Evolutionary conservation across 345 rosid genomes (phyloP).

Genomic region (Leavenworthia alabamica): DNA sequence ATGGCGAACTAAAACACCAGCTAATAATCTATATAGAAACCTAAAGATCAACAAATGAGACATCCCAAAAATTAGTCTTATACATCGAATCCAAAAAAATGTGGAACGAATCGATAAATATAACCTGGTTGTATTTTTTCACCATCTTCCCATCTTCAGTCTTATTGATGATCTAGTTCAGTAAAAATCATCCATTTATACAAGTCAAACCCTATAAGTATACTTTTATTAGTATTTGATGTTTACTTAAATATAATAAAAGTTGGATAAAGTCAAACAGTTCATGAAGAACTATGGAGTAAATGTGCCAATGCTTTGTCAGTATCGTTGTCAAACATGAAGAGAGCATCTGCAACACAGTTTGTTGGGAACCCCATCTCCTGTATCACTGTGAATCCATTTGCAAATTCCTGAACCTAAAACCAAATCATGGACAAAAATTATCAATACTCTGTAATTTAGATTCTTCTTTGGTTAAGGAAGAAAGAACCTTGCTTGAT

Average conservation of each 20-base stretch:
- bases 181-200: slow-evolving; percentile 19
- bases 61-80: too few relatives aligned
- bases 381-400: slow-evolving; percentile 45
- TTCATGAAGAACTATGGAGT: slow-evolving; percentile 41
- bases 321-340: slow-evolving; percentile 62
- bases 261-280: neutral
- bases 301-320: slow-evolving; percentile 73
- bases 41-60: too few relatives aligned
- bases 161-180: too few relatives aligned
- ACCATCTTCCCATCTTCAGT: too few relatives aligned
- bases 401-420: slow-evolving; percentile 72
- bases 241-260: neutral
- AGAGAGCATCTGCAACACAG: slow-evolving; percentile 53
- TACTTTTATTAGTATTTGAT: neutral
- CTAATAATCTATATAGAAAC: too few relatives aligned
- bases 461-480: too few relatives aligned
- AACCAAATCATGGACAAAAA: too few relatives aligned
- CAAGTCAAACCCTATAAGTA: neutral
- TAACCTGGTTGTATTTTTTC: too few relatives aligned
- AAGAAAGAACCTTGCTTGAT: too few relatives aligned
- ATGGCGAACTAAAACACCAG: too few relatives aligned
- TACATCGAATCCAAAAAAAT: too few relatives aligned
- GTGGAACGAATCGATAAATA: too few relatives aligned
- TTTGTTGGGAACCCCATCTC: slow-evolving; percentile 85
- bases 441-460: neutral